Conservation (phyloP, 2,329 filamentous ascomycete genomes). For the Ciborinia camelliae region DNA sequence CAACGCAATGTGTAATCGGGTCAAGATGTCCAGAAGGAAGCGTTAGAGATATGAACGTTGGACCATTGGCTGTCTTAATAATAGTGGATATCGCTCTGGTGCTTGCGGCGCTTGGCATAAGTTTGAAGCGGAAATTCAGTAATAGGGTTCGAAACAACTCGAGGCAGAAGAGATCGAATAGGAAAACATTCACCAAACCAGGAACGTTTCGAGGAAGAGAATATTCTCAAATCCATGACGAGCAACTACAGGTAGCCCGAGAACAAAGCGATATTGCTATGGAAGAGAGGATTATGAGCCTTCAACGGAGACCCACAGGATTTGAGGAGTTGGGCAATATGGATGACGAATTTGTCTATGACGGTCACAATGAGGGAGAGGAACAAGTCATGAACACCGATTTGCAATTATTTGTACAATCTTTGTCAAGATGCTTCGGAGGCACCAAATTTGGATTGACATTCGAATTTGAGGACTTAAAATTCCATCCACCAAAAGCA, state of each 20-base stretch:
- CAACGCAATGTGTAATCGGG: constrained; percentile 47
- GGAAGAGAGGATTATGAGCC: constrained; percentile 21
- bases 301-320: constrained; percentile 25
- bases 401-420: constrained; percentile 50
- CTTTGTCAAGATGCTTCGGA: constrained; percentile 50
- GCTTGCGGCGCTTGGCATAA: constrained; percentile 33
- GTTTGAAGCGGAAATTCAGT: constrained; percentile 10
- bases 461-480: constrained; percentile 50
- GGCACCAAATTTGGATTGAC: constrained; percentile 51
- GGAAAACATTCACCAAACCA: constrained; percentile 22
- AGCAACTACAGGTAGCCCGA: constrained; percentile 20
- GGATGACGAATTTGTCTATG: constrained; percentile 21
- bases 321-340: constrained; percentile 21
- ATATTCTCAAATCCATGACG: constrained; percentile 29
- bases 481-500: constrained; percentile 46
- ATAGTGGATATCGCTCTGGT: constrained; percentile 44
- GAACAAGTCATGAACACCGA: constrained; percentile 39
- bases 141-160: background rate
- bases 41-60: constrained; percentile 38
- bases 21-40: constrained; percentile 48
- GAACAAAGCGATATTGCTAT: constrained; percentile 22
- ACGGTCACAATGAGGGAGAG: constrained; percentile 22
- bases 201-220: constrained; percentile 36
- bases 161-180: constrained; percentile 29
- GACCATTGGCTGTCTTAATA: constrained; percentile 26